Evolutionary conservation across 2,329 filamentous ascomycete species (phyloP).

Genomic region (Botrytis galanthina): DNA sequence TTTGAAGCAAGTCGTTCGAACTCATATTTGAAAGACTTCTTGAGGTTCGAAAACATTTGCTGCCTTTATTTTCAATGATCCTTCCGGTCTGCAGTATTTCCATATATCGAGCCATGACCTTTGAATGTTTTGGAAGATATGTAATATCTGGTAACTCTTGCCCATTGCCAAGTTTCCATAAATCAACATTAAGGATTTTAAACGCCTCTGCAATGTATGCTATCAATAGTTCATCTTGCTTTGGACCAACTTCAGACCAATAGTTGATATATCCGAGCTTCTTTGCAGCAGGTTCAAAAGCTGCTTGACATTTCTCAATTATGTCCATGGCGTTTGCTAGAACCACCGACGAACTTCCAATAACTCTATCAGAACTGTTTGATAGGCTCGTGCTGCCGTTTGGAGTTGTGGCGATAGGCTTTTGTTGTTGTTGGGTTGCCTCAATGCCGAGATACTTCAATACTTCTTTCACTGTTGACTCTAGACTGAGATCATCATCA

Average conservation of each 20-base stretch:
- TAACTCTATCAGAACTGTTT: no score
- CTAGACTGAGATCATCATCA: neutral
- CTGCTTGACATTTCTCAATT: neutral
- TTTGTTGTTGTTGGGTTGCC: neutral
- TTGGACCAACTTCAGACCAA: slow-evolving; percentile 1
- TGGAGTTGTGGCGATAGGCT: neutral
- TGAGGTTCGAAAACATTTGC: slow-evolving; percentile 20
- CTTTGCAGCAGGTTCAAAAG: neutral
- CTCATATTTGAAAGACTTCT: neutral
- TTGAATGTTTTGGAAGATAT: slow-evolving; percentile 31
- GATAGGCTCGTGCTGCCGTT: no score
- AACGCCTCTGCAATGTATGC: slow-evolving; percentile 39
- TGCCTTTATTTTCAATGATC: slow-evolving; percentile 19
- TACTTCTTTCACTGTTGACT: slow-evolving; percentile 6
- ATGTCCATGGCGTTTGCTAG: neutral
- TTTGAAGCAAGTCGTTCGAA: slow-evolving; percentile 11
- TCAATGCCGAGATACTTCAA: neutral
- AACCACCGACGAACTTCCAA: neutral
- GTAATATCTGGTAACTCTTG: slow-evolving; percentile 26
- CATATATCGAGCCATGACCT: slow-evolving; percentile 34
- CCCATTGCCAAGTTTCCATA: slow-evolving; percentile 27
- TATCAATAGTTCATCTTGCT: slow-evolving; percentile 2
- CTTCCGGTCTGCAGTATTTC: slow-evolving; percentile 32
- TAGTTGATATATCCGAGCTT: slow-evolving; percentile 6
- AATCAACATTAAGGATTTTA: slow-evolving; percentile 31